Base-by-base conservation (phyloP, 345 rosid species). In the Rubroshorea leprosula region DNA sequence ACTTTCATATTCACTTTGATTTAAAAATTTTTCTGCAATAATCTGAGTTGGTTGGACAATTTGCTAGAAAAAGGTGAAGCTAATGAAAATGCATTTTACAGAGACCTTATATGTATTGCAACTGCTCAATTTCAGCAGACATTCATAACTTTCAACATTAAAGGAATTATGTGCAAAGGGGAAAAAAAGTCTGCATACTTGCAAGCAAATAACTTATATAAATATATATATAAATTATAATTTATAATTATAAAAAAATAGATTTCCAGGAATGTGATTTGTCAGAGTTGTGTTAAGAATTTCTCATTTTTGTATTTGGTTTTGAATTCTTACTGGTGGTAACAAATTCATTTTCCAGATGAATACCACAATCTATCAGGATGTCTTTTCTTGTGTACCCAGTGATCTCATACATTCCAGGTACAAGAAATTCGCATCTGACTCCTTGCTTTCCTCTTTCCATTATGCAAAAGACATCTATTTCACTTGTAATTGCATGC, bases 391-490 rank as follows among this genome's bases (percentile, higher is more conserved):
- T 64, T 89, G 99, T 65, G 76, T 87, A 48, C 99, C 99, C 39
- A 89, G 65, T 52, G 99, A 93, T 79, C 97, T 93, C 64, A 79
- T 83, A 55, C 89, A 89, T 63, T 78, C 97, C 47, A 82, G 99
- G 99, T 93, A 69, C 20, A 46, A 20, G 43, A n/a, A 35, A 2
- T 69, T 24, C 23, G 11, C 22, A 19, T 4, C 11, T 13, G 26
- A 10, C 25, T 44, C 31, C 45, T 23, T 22, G 22, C 17, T 47
- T 7, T 18, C 20, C 22, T 25, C 38, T 21, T 1, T 6, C 11
- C 11, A 16, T 21, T 21, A 21, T 57, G 48, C 44, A 54, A 52
- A 44, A 12, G 27, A 22, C 47, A 23, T 3, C 23, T 35, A 27
- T 21, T 31, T 54, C 18, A 17, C 22, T 20, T 60, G 23, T 63